These are phyloP conservation scores for Mayamaea pseudoterrestris DNA, from an alignment of 108 stramenopile species.

Conservation along the genomic window DNA sequence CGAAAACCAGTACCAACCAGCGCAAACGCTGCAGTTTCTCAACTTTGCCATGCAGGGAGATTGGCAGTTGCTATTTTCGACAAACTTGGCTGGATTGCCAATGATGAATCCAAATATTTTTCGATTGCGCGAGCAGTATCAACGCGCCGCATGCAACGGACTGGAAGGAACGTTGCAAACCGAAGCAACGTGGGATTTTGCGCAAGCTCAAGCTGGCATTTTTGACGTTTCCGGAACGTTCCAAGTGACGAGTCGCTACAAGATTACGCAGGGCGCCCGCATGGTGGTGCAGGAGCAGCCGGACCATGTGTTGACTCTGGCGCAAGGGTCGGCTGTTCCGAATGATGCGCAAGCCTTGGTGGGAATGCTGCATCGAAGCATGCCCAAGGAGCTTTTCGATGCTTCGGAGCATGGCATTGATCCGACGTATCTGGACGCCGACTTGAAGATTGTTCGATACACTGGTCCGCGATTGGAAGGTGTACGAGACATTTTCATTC, in stretches of 20 bases:
- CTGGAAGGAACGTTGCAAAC: slow-evolving; percentile 41
- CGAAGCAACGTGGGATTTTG: slow-evolving; percentile 39
- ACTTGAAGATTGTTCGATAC: slow-evolving; percentile 50
- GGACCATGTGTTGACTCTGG: slow-evolving; percentile 27
- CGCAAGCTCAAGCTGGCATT: slow-evolving; percentile 18
- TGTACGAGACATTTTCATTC: slow-evolving; percentile 52
- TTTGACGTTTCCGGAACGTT: slow-evolving; percentile 49
- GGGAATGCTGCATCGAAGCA: slow-evolving; percentile 33
- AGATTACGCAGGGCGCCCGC: slow-evolving; percentile 59
- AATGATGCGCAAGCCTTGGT: slow-evolving; percentile 36
- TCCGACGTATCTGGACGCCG: slow-evolving; percentile 59
- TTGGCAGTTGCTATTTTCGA: slow-evolving; percentile 67
- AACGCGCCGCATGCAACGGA: slow-evolving; percentile 29
- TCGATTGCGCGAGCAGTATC: slow-evolving; percentile 29
- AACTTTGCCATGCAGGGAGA: slow-evolving; percentile 55
- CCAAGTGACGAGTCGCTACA: slow-evolving; percentile 30
- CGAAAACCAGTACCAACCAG: slow-evolving; percentile 40
- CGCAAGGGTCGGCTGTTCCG: slow-evolving; percentile 35
- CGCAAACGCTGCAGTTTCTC: slow-evolving; percentile 59
- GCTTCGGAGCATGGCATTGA: slow-evolving; percentile 49
- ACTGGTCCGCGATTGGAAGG: slow-evolving; percentile 50
- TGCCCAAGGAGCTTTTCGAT: slow-evolving; percentile 63
- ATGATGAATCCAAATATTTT: slow-evolving; percentile 11
- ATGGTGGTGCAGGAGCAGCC: slow-evolving; percentile 21
- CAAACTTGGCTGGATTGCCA: slow-evolving; percentile 30